Base-by-base conservation (phyloP, 129 eudicot genomes). In the Scalesia atractyloides region DNA sequence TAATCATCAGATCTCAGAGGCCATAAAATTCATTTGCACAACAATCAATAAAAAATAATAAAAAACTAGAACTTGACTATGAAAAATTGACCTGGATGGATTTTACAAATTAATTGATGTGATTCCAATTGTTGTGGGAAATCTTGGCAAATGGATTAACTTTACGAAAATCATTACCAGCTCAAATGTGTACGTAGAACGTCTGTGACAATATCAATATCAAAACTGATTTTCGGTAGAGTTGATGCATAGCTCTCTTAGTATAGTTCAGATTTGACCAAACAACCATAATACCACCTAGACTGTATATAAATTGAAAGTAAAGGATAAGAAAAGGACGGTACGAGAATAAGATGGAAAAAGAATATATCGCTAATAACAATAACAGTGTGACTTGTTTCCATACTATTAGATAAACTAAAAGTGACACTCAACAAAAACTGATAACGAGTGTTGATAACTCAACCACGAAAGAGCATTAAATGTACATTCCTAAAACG, bases 221-320 rank as follows among this genome's bases (percentile, higher is more conserved):
- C 41, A 69, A 33, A 30, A 20, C 16, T 11, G 48, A 51, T 33
- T 34, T 69, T 69, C 16, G 16, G 11, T 9, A 69, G 52, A 51
- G 36, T 51, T 69, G 74, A 51, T 62, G 53, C 64, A 9, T 18
- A 52, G 64, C 64, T 69, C 52, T 69, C 74, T 16, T 36, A 56
- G 9, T 11, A 9, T 11, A 16, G n/a, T 24, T 26, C 4, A 4
- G 19, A 24, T 46, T 69, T 69, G 50, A 69, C 18, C 64, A 33
- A 52, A 69, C 74, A 52, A 18, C 50, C 63, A 52, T 52, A 69
- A 68, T 20, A 22, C 33, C 62, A 68, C 61, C 73, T 50, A 68
- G 1, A 10, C 5, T 48, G 2, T 48, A 15, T 66, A 7, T 24
- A 24, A 24, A 24, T 3, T 24, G n/a, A 9, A 54, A 19, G 66